Conservation (phyloP, 2,329 filamentous ascomycete species). For the Ilyonectria destructans region DNA sequence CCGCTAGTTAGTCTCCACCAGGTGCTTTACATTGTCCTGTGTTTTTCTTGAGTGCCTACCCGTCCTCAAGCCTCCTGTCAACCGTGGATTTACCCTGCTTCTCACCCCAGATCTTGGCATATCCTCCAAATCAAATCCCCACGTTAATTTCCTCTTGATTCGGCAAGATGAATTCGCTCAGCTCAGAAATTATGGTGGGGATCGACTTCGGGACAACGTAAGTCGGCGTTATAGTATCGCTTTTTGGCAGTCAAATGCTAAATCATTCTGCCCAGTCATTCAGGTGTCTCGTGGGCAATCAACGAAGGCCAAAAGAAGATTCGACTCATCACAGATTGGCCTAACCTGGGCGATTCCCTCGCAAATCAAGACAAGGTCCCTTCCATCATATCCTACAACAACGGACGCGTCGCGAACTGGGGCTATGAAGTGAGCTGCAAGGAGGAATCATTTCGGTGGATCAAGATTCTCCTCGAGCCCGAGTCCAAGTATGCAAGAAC, state of each 20-base stretch:
- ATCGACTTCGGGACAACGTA: slow-evolving; percentile 13
- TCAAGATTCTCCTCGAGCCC: slow-evolving; percentile 10
- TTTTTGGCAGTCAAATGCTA: background rate
- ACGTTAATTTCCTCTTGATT: background rate
- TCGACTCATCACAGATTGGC: slow-evolving; percentile 5
- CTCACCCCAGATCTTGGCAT: background rate
- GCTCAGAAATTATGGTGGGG: background rate
- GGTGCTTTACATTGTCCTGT: background rate
- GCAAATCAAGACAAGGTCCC: slow-evolving; percentile 2
- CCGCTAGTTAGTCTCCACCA: background rate
- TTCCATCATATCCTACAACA: background rate
- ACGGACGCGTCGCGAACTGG: background rate
- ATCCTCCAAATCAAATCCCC: background rate
- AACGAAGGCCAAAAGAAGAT: slow-evolving; percentile 1
- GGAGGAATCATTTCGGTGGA: background rate
- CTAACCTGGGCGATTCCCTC: background rate
- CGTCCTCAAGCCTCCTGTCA: background rate
- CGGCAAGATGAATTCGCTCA: background rate
- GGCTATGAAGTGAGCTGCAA: background rate
- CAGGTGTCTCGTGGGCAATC: slow-evolving; percentile 1
- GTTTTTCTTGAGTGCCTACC: background rate
- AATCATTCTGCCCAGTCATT: background rate
- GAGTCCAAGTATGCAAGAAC: background rate
- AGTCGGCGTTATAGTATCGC: background rate
- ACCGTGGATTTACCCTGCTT: background rate